Evolutionary conservation across 805 yeast species (phyloP), one percentile per base, ranked within the genome.

Genomic region (Ogataea henricii): DNA sequence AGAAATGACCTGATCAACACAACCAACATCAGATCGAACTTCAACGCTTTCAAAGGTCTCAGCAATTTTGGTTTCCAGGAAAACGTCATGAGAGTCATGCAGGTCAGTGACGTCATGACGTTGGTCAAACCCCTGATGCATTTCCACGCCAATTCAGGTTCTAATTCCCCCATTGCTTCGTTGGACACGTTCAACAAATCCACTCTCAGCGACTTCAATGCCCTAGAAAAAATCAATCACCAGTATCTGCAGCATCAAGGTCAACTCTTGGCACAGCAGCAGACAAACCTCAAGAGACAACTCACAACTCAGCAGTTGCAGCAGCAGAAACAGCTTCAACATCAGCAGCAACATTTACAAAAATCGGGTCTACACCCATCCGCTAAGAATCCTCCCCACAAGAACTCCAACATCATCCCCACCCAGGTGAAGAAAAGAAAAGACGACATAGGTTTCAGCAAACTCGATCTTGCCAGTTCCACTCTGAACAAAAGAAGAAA

Each of bases 51-150:
- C 52, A 69, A 73, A 38, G 69, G 69, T 34, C 66, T 82, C 46
- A 70, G 82, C 4, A 74, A 76, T 45, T 77, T 78, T 52, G 96
- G 96, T 0, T 65, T 86, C 4, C 82, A 81, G 46, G 82, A 78
- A 43, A 76, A 76, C 33, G 82, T 87, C 6, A 77, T 87, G 80
- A 70, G 92, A 49, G 73, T 83, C 18, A 66, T 89, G 68, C 92
- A 87, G 63, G 79, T 87, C 4, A 78, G 89, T 35, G 94, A 88
- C 64, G 84, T 85, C 8, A 85, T 89, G 89, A 74, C 89, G 0
- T 79, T 81, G 51, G 72, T 89, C 53, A 76, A 78, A 46, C 82
- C 86, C 5, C 67, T 89, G 46, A 82, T 87, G 81, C 59, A 61
- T 32, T 63, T 60, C 42, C 65, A 60, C 45, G 69, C 74, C 9